Base-by-base conservation (phyloP, 2,329 filamentous ascomycete species). In the Escovopsis sp. region DNA sequence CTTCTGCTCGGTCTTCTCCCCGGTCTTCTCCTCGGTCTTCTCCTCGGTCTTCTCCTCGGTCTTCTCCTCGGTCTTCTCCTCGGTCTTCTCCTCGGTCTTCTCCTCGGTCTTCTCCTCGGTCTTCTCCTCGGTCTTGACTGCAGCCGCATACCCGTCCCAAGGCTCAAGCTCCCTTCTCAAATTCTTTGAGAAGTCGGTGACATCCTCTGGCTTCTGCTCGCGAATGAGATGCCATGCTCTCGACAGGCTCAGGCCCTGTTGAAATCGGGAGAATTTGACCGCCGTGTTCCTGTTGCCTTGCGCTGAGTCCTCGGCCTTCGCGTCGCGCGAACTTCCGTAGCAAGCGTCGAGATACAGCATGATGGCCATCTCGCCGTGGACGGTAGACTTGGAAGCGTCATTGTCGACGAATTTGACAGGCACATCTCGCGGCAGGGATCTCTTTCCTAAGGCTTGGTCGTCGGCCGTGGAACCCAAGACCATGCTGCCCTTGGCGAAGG, bases 291-390 rank as follows among this genome's bases (percentile, higher is more conserved):
- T 45, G 17, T 5, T 47, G 43, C 1, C 48, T 34, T 10, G 43
- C 37, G 50, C 44, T 7, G 41, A 36, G 34, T 50, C 44, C 7
- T 25, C 21, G 21, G 21, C 1, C 11, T 25, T 25, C 11, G 21
- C 9, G 21, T 25, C 21, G 21, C 21, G 21, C 3, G 9, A 8
- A 11, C 21, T 11, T 2, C 62, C 61, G 40, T 74, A 63, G 11
- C 62, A 54, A 2, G 67, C 60, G 39, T 81, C 70, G 1, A 82
- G 58, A 39, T 83, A 77, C 9, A 71, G 49, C 60, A 77, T 60
- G 39, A 76, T 68, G 25, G 63, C 64, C 2, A 65, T 35, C 28
- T 68, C 61, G 5, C 72, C 70, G 7, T 65, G 52, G 1, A 71
- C 58, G 0, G 51, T 54, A 2, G 70, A 64, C 39, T 60, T 61